Base-by-base conservation (phyloP, 2,329 filamentous ascomycete genomes). In the Calcarisporium arbuscula region DNA sequence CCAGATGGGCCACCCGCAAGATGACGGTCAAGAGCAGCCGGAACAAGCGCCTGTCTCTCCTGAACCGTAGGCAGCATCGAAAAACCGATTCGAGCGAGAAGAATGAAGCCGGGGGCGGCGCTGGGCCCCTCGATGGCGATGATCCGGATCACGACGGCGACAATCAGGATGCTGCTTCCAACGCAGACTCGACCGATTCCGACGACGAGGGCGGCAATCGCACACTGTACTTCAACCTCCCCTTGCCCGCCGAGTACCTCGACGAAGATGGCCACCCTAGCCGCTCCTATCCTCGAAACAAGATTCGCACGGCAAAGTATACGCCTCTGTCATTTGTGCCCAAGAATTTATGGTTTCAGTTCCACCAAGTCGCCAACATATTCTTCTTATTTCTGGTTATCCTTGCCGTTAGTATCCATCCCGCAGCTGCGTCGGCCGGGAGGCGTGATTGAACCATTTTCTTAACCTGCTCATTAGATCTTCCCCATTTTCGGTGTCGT, bases 351-450 rank as follows among this genome's bases (percentile, higher is more conserved):
- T 98, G 82, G 79, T 86, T 94, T 46, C 94, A 98, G 61, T 96
- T 98, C 56, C 90, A 98, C 64, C 96, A 96, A 55, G 83, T 98
- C 52, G 92, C 92, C 54, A 98, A 98, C 60, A 82, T 96, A 35
- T 98, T 96, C 65, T 98, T 98, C 73, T 70, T 96, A 49, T 95
- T 96, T 64, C 75, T 90, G 51, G 89, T 95, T 56, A 94, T 98
- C 54, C 74, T 98, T 40, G 81, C 82, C 53, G 92, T 96, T 81
- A 72, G 89, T 57, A 31, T 28, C 20, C 33, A 27, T 20, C 19
- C 23, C 35, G 20, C 28, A 34, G 32, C 38, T 39, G 21, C n/a
- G n/a, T n/a, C n/a, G n/a, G n/a, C n/a, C n/a, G n/a, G n/a, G n/a
- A n/a, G n/a, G n/a, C n/a, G n/a, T n/a, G n/a, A 10, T n/a, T 31